Conservation (phyloP, 768 basidiomycete species). For the Podaxis sp. region DNA sequence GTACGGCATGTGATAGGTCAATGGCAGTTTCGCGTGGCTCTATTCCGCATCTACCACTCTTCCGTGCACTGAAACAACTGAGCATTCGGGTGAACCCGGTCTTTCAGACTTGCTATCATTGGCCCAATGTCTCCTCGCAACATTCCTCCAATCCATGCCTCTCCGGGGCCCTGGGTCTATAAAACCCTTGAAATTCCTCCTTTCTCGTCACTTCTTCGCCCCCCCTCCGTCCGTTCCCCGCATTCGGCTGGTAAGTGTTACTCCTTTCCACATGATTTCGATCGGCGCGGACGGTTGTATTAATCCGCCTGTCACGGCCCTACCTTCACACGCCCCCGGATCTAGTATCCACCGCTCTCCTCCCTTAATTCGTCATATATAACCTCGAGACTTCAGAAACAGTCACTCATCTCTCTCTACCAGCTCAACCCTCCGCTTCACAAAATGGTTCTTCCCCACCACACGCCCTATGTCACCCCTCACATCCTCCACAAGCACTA, state of each 20-base stretch:
- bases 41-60: not conserved
- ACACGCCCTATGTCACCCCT: constrained; percentile 85
- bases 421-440: constrained; percentile 16
- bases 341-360: constrained; percentile 23
- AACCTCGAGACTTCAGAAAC: constrained; percentile 12
- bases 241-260: constrained; percentile 1
- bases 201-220: not conserved
- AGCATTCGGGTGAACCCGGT: constrained; percentile 21
- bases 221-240: not conserved
- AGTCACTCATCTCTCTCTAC: constrained; percentile 17
- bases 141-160: not conserved
- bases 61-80: constrained; percentile 12
- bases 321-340: constrained; percentile 20
- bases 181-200: not conserved
- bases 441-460: constrained; percentile 68
- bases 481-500: constrained; percentile 89
- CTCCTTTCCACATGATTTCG: constrained; percentile 4
- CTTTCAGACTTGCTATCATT: not conserved
- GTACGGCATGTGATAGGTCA: constrained; percentile 16
- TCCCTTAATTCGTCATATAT: constrained; percentile 17
- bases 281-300: not conserved
- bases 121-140: not conserved
- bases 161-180: constrained; percentile 3
- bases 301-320: constrained; percentile 1
- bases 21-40: not conserved